Base-by-base conservation (phyloP, 2,329 filamentous ascomycete genomes). In the Magnaporthiopsis poae region DNA sequence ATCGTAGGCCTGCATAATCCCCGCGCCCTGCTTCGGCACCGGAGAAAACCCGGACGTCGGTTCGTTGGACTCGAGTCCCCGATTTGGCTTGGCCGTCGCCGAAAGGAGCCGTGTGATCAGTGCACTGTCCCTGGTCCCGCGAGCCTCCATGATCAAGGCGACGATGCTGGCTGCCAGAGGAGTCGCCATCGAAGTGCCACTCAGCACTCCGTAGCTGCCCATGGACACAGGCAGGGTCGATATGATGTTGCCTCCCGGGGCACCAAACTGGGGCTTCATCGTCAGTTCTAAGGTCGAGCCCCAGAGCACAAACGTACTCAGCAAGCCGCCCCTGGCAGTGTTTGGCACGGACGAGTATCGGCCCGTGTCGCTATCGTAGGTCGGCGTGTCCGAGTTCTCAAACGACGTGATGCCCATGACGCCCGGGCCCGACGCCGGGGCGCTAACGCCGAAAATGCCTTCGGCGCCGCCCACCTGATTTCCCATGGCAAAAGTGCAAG, bases 1-100 rank as follows among this genome's bases (percentile, higher is more conserved):
- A 63, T 79, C 75, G 67, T 74, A 78, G 13, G 78, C 79, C 61
- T 80, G 75, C 29, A 81, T 71, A 5, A 81, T 72, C 2, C 80
- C 80, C 61, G 72, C 77, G 46, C 80, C 80, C 69, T 79, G 77
- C 67, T 81, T 79, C 5, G 76, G 71, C 3, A 80, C 77, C 8
- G 80, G 64, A 5, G 56, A 18, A 3, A 65, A 4, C 74, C 56
- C 64, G 33, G 52, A 18, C 8, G 5, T 39, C 21, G 7, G 52
- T 46, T 46, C 13, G 39, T 15, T 18, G 39, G 18, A 1, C 2
- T 9, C 64, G 56, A 27, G 21, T 27, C 33, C 59, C 13, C 9
- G 5, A 11, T 56, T 60, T 21, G 64, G 52, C 52, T 65, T 60
- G 7, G 64, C 64, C n/a, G 64, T 65, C 4, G 64, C 35, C n/a